Conservation (phyloP, 2,329 filamentous ascomycete species). For the Arthrobotrys sphaeroides region DNA sequence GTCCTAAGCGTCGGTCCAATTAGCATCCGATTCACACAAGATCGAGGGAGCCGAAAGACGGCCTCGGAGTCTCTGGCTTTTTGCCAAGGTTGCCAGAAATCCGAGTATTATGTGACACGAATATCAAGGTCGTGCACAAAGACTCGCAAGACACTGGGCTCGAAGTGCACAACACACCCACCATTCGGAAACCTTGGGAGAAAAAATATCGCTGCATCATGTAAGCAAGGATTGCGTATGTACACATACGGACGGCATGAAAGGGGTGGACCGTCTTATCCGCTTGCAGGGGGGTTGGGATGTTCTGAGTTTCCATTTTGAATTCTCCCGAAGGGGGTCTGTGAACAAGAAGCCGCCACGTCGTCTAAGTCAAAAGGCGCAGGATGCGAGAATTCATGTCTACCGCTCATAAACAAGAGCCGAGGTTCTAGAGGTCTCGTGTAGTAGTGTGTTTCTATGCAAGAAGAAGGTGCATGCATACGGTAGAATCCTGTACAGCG, state of each 20-base stretch:
- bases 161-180: conserved; percentile 15
- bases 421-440: not conserved
- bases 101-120: not conserved
- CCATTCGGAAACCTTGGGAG: not conserved
- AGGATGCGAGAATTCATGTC: not conserved
- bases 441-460: not conserved
- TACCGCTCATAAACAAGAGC: conserved; percentile 11
- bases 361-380: conserved; percentile 1
- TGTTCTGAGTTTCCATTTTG: not conserved
- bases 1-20: not conserved
- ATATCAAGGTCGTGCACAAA: not conserved
- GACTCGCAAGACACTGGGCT: not conserved
- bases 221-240: conserved; percentile 19
- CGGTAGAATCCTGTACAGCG: not conserved
- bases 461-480: conserved; percentile 1
- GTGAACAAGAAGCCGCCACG: conserved; percentile 10
- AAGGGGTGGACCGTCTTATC: not conserved
- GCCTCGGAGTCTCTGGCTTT: not conserved
- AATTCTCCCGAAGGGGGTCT: not conserved
- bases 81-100: not conserved
- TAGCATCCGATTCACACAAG: not conserved
- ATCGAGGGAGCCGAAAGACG: conserved; percentile 1
- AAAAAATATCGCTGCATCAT: not conserved
- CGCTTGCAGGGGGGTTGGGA: not conserved
- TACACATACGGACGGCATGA: not conserved